These are phyloP conservation scores for Magnolia officinalis DNA, from an alignment of 164 flowering plant genomes.

Conservation along the genomic window DNA sequence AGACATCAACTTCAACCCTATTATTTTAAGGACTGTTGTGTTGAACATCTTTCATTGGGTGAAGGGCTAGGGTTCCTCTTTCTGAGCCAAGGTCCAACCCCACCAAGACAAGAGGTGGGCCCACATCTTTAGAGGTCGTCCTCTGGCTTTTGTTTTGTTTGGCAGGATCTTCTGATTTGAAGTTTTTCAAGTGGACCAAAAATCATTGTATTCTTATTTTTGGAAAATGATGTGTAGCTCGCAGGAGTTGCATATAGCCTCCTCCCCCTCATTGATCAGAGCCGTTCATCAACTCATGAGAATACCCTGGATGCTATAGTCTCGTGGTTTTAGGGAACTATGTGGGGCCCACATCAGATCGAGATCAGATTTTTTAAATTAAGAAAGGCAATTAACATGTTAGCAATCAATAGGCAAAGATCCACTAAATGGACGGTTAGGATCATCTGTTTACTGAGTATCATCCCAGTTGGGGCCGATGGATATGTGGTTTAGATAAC, in stretches of 20 bases:
- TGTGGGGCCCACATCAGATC: too few relatives aligned
- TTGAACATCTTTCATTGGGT: constrained; percentile 23
- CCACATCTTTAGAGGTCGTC: constrained; percentile 8
- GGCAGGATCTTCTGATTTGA: constrained; percentile 4
- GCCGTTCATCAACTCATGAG: neutral
- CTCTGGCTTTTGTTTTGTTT: constrained; percentile 7
- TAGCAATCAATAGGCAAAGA: too few relatives aligned
- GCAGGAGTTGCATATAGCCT: neutral
- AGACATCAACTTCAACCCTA: constrained; percentile 25
- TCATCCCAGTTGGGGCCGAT: too few relatives aligned
- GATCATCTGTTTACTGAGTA: too few relatives aligned
- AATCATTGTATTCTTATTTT: neutral
- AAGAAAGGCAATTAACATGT: too few relatives aligned
- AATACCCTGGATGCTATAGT: too few relatives aligned
- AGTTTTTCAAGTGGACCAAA: neutral
- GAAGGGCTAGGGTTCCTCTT: constrained; percentile 21
- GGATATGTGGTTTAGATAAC: too few relatives aligned
- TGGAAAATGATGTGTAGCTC: neutral
- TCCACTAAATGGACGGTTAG: too few relatives aligned
- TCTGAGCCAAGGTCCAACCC: constrained; percentile 32
- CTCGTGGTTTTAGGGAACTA: too few relatives aligned
- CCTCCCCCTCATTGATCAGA: neutral
- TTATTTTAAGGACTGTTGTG: constrained; percentile 8
- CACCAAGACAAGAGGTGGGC: constrained; percentile 23
- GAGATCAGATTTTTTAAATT: too few relatives aligned